These are phyloP conservation scores for Lentithecium fluviatile DNA, from an alignment of 495 filamentous ascomycete species.

Conservation along the genomic window DNA sequence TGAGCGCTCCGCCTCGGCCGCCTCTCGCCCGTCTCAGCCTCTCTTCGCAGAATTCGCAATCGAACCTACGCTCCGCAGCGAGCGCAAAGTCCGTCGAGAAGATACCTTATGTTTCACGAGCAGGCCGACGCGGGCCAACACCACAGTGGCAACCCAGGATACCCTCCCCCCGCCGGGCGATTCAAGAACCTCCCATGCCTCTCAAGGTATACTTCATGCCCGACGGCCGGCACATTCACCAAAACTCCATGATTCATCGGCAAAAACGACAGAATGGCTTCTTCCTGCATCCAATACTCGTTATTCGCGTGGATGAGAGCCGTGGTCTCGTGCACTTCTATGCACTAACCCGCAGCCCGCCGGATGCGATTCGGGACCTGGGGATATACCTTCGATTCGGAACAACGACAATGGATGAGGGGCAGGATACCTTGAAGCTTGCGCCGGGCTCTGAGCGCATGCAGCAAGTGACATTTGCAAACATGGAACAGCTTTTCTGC, in stretches of 20 bases:
- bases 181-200: no score
- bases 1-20: no score
- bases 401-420: neutral
- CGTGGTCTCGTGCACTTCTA: slow-evolving; percentile 8
- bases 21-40: no score
- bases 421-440: neutral
- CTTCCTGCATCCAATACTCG: slow-evolving; percentile 11
- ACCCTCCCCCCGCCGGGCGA: no score
- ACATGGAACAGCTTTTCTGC: slow-evolving; percentile 12
- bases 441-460: neutral
- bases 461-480: slow-evolving; percentile 16
- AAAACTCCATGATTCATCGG: slow-evolving; percentile 4
- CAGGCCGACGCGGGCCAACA: no score
- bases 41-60: no score
- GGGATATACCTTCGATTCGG: slow-evolving; percentile 12
- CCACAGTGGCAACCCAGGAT: no score
- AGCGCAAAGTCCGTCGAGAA: no score
- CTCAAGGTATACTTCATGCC: slow-evolving; percentile 16
- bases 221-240: neutral
- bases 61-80: no score
- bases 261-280: slow-evolving; percentile 17
- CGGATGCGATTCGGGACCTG: slow-evolving; percentile 8
- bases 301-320: neutral
- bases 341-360: slow-evolving; percentile 5
- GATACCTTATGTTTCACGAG: no score